phyloP scores from a whole-genome alignment of 192 early-diverging fungal genomes.

The Allomyces macrogynus region DNA sequence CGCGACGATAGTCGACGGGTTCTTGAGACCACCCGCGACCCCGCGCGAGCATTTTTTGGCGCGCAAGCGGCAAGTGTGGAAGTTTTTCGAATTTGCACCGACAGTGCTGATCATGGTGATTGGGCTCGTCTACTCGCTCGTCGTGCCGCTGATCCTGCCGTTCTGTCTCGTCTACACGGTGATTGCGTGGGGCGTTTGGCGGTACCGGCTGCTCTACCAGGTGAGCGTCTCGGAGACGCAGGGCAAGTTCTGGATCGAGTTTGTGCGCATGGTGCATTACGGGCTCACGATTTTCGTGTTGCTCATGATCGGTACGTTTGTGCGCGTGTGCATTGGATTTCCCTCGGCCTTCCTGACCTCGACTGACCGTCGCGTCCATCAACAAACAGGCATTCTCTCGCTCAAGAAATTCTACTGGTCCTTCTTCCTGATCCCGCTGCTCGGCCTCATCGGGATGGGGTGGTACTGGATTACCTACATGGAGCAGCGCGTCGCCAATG shows the following conservation, averaged over 20 bases:
- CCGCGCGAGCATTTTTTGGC: conserved; percentile 59
- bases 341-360: too few species aligned
- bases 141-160: conserved; percentile 48
- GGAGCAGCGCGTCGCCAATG: neutral
- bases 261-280: conserved; percentile 40
- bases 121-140: conserved; percentile 51
- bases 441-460: neutral
- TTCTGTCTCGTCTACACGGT: conserved; percentile 47
- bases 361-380: too few species aligned
- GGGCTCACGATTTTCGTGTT: conserved; percentile 40
- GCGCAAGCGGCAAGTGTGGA: conserved; percentile 47
- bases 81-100: conserved; percentile 44
- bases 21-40: conserved; percentile 36
- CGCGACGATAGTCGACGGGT: conserved; percentile 30
- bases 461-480: neutral
- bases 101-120: conserved; percentile 45
- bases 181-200: conserved; percentile 42
- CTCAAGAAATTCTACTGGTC: neutral
- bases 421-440: neutral
- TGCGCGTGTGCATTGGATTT: too few species aligned
- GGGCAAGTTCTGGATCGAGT: neutral
- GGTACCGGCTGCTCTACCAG: conserved; percentile 54
- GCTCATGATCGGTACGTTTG: conserved; percentile 23
- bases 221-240: conserved; percentile 2
- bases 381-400: neutral